A percentile compares a stretch with the other conserved stretches of the same genome.
Conservation (phyloP, 805 yeast species). For the Maudiozyma serrabonitensis region DNA sequence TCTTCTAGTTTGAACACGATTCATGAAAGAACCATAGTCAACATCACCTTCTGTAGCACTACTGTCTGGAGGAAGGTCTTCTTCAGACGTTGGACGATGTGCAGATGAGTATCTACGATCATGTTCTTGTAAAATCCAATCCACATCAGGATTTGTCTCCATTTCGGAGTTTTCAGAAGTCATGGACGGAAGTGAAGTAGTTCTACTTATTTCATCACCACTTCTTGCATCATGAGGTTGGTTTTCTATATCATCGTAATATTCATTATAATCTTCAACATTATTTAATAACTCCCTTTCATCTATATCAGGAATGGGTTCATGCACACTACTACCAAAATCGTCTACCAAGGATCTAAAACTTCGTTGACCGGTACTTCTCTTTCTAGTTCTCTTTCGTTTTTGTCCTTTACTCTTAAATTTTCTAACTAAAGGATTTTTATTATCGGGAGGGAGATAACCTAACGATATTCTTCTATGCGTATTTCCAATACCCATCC, state of each 20-base stretch:
- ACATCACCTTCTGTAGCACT: slow-evolving; percentile 14
- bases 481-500: slow-evolving; percentile 35
- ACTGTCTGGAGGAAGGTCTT: slow-evolving; percentile 11
- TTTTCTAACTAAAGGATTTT: slow-evolving; percentile 32
- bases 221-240: slow-evolving; percentile 8
- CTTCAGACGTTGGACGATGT: slow-evolving; percentile 18
- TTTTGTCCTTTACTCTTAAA: slow-evolving; percentile 20
- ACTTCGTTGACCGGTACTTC: slow-evolving; percentile 29
- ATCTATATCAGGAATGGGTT: slow-evolving; percentile 13
- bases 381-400: slow-evolving; percentile 21
- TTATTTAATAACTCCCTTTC: slow-evolving; percentile 8
- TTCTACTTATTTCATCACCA: slow-evolving; percentile 32
- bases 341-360: slow-evolving; percentile 34
- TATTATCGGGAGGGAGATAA: slow-evolving; percentile 34
- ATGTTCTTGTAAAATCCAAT: slow-evolving; percentile 34
- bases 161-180: slow-evolving; percentile 28
- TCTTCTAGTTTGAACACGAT: slow-evolving; percentile 17
- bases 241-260: slow-evolving; percentile 4
- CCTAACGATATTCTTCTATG: slow-evolving; percentile 32
- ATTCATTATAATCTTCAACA: slow-evolving; percentile 19
- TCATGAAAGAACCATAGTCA: slow-evolving; percentile 27
- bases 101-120: slow-evolving; percentile 31
- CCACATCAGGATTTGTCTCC: slow-evolving; percentile 27
- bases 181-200: slow-evolving; percentile 34
- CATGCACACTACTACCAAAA: slow-evolving; percentile 23